These are phyloP conservation scores for Ogataea glucozyma DNA, from an alignment of 805 yeast genomes.

Conservation along the genomic window DNA sequence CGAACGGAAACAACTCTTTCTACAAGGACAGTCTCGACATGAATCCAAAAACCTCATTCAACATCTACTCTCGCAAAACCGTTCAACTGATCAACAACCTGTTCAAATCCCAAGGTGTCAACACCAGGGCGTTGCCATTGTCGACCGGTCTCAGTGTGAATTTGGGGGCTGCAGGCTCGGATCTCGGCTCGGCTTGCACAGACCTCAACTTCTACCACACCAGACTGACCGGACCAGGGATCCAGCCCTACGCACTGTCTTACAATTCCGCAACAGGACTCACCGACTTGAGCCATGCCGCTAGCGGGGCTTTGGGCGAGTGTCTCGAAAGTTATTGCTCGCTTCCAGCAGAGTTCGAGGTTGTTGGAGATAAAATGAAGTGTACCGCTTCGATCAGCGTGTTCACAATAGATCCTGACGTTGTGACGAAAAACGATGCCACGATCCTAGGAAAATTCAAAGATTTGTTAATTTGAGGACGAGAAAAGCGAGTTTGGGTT, in stretches of 20 bases:
- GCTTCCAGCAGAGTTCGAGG: conserved; percentile 45
- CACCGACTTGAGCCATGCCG: conserved; percentile 17
- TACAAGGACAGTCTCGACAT: conserved; percentile 45
- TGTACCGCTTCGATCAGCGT: conserved; percentile 48
- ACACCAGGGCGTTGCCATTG: conserved; percentile 42
- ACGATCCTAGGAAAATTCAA: no score
- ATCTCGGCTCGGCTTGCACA: conserved; percentile 38
- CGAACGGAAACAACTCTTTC: conserved; percentile 53
- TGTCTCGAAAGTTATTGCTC: conserved; percentile 45
- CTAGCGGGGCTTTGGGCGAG: conserved; percentile 19
- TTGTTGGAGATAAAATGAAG: conserved; percentile 21
- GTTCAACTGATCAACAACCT: conserved; percentile 42
- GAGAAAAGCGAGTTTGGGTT: no score
- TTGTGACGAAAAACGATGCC: no score
- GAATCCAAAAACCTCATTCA: conserved; percentile 42
- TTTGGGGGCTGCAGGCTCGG: conserved; percentile 48
- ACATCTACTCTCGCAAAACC: conserved; percentile 45
- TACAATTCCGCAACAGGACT: conserved; percentile 44
- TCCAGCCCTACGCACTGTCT: conserved; percentile 33
- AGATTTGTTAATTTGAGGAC: no score
- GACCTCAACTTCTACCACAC: conserved; percentile 46
- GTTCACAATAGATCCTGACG: conserved; percentile 50
- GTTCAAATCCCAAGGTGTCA: conserved; percentile 42
- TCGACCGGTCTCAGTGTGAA: conserved; percentile 51
- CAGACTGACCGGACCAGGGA: conserved; percentile 46